Evolutionary conservation across 257 asterid species (phyloP), one percentile per base, ranked within the genome.

Genomic region (Nicotiana paniculata): DNA sequence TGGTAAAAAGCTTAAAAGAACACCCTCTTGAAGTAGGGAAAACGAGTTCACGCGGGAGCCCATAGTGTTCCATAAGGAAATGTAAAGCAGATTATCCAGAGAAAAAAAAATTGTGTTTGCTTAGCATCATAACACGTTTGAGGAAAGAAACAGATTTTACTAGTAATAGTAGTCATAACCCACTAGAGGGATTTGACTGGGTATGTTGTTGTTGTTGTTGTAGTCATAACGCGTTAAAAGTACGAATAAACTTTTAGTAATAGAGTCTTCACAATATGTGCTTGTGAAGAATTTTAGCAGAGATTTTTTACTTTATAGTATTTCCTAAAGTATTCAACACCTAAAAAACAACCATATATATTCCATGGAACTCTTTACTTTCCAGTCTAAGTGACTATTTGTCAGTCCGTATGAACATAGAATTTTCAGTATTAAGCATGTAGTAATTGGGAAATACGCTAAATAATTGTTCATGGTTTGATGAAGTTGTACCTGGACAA

Each of bases 401-500:
- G 39, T 13, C 43, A 48, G 43, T 15, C 79, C 2, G 13, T 48
- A 26, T 48, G 62, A 48, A 26, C 26, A 74, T 26, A 15, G 15
- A 48, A 26, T 74, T 51, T 51, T 51, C 26, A 74, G 62, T 26
- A 48, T 74, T 74, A 74, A 74, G 26, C 43, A 74, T 74, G 63
- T 35, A 51, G 26, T 21, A 26, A 74, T 15, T 21, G 62, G 53
- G 79, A 15, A 48, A 74, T 26, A 9, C 51, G 8, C 79, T 74
- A 74, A 48, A 21, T 74, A 74, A 12, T 74, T 48, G 63, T 74
- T 48, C 79, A 74, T 24, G 39, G 16, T 74, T 51, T 26, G 16
- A 37, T 74, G 62, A 74, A 48, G 37, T 48, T 24, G 21, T 43
- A 72, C 99, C 99, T 93, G 98, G 99, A 84, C 99, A 93, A 88